Percentiles rank a stretch among this genome's conserved stretches.
Evolutionary conservation across 805 yeast species (phyloP).

Genomic region (Teunomyces tritomae): DNA sequence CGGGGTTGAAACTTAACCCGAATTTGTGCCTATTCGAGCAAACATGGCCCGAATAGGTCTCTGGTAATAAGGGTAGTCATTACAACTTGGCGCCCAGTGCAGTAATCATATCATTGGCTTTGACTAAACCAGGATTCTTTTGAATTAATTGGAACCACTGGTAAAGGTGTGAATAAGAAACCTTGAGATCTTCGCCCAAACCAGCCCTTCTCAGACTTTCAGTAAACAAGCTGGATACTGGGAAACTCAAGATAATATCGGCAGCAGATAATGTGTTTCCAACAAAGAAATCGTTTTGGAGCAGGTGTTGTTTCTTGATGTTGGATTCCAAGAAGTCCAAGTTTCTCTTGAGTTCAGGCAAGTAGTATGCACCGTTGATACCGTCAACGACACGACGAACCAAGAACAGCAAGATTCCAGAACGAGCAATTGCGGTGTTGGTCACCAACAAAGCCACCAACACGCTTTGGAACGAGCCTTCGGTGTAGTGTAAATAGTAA

Average conservation of each 20-base stretch:
- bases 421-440: slow-evolving; percentile 19
- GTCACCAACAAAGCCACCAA: slow-evolving; percentile 24
- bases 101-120: slow-evolving; percentile 12
- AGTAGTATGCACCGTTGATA: slow-evolving; percentile 26
- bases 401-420: slow-evolving; percentile 23
- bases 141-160: slow-evolving; percentile 20
- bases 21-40: too few species aligned
- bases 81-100: not conserved
- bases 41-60: too few species aligned
- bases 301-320: slow-evolving; percentile 22
- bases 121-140: slow-evolving; percentile 12
- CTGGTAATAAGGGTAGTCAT: not conserved
- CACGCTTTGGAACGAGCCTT: slow-evolving; percentile 23
- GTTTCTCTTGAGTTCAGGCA: slow-evolving; percentile 20
- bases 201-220: slow-evolving; percentile 1
- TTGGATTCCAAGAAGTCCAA: slow-evolving; percentile 29
- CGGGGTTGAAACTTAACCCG: too few species aligned
- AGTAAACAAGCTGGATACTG: slow-evolving; percentile 20
- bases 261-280: slow-evolving; percentile 38
- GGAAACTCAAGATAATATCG: slow-evolving; percentile 37
- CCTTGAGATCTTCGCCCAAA: slow-evolving; percentile 5
- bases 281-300: slow-evolving; percentile 23
- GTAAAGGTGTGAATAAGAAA: slow-evolving; percentile 19
- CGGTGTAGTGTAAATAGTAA: slow-evolving; percentile 24
- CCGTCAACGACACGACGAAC: slow-evolving; percentile 16